Conservation (phyloP, 495 filamentous ascomycete species). For the Aspergillus coremiiformis region DNA sequence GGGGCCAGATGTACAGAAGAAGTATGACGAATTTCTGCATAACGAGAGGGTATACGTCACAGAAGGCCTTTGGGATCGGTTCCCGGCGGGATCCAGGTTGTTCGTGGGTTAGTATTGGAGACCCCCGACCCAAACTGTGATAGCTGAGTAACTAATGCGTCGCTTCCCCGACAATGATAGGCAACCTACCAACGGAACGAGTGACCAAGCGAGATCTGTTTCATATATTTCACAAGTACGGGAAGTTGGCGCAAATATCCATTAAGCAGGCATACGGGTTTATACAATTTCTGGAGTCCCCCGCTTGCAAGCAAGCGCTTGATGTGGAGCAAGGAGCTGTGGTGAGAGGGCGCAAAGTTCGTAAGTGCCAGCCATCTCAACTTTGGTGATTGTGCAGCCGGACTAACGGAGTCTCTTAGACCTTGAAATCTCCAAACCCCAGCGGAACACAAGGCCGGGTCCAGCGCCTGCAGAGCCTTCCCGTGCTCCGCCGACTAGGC, state of each 20-base stretch:
- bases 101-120: constrained; percentile 71
- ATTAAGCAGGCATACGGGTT: constrained; percentile 97
- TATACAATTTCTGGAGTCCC: constrained; percentile 79
- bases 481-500: constrained; percentile 37
- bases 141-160: not conserved
- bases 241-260: constrained; percentile 86
- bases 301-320: constrained; percentile 65
- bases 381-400: not conserved
- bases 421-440: constrained; percentile 85
- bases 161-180: constrained; percentile 36
- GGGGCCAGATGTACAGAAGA: constrained; percentile 58
- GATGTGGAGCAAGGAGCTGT: constrained; percentile 68
- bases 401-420: constrained; percentile 44
- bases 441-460: constrained; percentile 61
- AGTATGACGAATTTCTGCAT: constrained; percentile 75
- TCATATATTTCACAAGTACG: constrained; percentile 78
- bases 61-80: constrained; percentile 90
- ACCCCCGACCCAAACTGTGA: not conserved
- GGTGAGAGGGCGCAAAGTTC: constrained; percentile 79
- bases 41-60: constrained; percentile 73
- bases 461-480: constrained; percentile 32
- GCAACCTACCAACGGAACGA: constrained; percentile 86
- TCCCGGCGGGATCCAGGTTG: constrained; percentile 74
- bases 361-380: constrained; percentile 50
- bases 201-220: constrained; percentile 93